phyloP scores from a whole-genome alignment of 371 early-diverging fungal species.

The Chytridium lagenaria region DNA sequence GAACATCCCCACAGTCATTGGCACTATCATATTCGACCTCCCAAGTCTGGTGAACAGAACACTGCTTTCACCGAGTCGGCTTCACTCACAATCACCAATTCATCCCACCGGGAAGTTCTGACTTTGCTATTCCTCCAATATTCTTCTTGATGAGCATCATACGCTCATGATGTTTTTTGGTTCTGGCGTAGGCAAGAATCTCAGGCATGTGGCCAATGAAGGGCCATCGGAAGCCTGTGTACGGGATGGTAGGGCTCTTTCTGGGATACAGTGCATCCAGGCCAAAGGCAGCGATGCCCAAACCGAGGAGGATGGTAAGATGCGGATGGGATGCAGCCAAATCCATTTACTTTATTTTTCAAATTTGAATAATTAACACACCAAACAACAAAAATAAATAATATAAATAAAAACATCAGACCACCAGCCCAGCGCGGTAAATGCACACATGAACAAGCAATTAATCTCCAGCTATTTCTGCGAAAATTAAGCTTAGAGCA shows the following conservation, averaged over 20 bases:
- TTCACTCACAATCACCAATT: not conserved
- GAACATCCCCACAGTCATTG: not conserved
- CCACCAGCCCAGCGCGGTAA: too few species aligned
- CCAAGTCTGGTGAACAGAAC: not conserved
- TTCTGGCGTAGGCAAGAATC: not conserved
- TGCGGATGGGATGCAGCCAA: not conserved
- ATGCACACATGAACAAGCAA: too few species aligned
- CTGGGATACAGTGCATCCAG: not conserved
- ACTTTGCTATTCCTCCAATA: not conserved
- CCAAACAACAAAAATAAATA: too few species aligned
- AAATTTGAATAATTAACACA: too few species aligned
- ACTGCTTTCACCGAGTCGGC: not conserved
- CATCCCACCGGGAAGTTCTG: not conserved
- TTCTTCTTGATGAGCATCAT: not conserved
- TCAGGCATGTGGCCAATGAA: conserved; percentile 11
- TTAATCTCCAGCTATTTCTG: too few species aligned
- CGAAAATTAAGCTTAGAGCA: too few species aligned
- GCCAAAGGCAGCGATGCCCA: not conserved
- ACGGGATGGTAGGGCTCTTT: not conserved
- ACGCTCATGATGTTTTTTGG: not conserved
- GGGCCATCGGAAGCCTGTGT: not conserved
- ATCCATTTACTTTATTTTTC: not conserved
- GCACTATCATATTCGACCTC: not conserved
- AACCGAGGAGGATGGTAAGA: not conserved
- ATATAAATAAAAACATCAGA: too few species aligned